A percentile compares a stretch with the other conserved stretches of the same genome.
These are phyloP conservation scores for Phytophthora macrochlamydospora DNA, from an alignment of 352 stramenopile genomes.

Conservation along the genomic window DNA sequence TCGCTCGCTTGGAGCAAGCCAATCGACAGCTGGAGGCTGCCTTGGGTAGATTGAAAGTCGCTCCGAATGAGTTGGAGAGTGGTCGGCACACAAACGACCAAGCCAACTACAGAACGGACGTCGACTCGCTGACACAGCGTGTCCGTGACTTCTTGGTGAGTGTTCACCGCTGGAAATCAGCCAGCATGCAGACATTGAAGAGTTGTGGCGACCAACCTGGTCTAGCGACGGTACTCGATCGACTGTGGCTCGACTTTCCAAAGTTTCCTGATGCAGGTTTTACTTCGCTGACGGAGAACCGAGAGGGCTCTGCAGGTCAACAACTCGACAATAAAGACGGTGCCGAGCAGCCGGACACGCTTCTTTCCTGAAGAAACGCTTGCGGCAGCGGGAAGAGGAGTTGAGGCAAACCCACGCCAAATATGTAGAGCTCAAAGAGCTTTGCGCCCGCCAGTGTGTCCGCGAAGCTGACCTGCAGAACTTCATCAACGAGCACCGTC, in stretches of 20 bases:
- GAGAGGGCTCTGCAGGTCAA: slow-evolving; percentile 6
- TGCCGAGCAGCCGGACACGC: slow-evolving; percentile 30
- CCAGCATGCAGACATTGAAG: slow-evolving; percentile 48
- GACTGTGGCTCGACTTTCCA: slow-evolving; percentile 64
- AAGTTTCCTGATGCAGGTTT: slow-evolving; percentile 32
- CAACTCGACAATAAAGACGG: background rate
- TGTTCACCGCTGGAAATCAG: slow-evolving; percentile 57
- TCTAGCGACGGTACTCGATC: slow-evolving; percentile 45
- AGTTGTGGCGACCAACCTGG: slow-evolving; percentile 33
- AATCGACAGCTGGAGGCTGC: slow-evolving; percentile 38
- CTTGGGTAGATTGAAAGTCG: slow-evolving; percentile 29
- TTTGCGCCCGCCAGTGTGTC: slow-evolving; percentile 78
- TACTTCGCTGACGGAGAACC: slow-evolving; percentile 9
- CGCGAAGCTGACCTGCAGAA: slow-evolving; percentile 79
- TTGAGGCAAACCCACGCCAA: slow-evolving; percentile 61
- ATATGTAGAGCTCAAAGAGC: slow-evolving; percentile 76
- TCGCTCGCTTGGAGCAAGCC: slow-evolving; percentile 42
- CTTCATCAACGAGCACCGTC: slow-evolving; percentile 81
- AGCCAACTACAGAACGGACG: slow-evolving; percentile 25
- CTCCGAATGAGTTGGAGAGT: slow-evolving; percentile 3
- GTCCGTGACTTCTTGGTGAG: slow-evolving; percentile 51
- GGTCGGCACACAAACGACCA: slow-evolving; percentile 12
- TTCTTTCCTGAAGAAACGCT: slow-evolving; percentile 67
- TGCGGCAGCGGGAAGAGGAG: slow-evolving; percentile 67
- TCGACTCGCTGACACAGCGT: slow-evolving; percentile 46